Evolutionary conservation across 495 filamentous ascomycete species (phyloP), one percentile per base, ranked within the genome.

Genomic region (Corynascus novoguineensis): DNA sequence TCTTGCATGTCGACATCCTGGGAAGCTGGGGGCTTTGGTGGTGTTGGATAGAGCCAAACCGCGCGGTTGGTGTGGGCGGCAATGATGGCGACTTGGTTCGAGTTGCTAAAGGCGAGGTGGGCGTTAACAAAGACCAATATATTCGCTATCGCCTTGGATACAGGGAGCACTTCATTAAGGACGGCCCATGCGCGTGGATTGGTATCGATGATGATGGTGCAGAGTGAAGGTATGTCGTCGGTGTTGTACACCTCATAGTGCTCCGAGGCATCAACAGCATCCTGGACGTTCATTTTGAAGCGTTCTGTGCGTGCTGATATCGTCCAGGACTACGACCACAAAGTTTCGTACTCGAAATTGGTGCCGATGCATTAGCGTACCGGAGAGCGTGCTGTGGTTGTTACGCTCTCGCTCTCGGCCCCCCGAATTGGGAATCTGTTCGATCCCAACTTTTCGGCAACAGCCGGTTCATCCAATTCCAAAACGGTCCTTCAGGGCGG

Each of bases 41-140:
- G 66, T 44, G 59, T 62, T 5, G 95, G 93, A 60, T 97, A 97
- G 2, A 98, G 85, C 83, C 90, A 97, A 46, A 84, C 78, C 45
- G 93, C 90, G 54, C 85, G 83, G 61, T 92, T 83, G 59, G 80
- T 83, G 68, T 97, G 93, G 12, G 88, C 87, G 25, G 95, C 93
- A 32, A 97, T 81, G n/a, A 98, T 81, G 46, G 90, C 90, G 40
- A 97, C 86, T 69, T 89, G 86, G 71, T 96, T 97, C 50, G 89
- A 84, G 71, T 95, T 88, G 73, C 89, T 92, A 73, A 88, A 89
- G 59, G 93, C 88, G 6, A 98, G 81, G 68, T 98, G 93, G 55
- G 91, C 88, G 68, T 98, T 96, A 70, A 97, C 85, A 75, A 97
- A 97, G 76, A 97, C 85, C 65, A 96, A 86, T 59, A 97, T 81